These are phyloP conservation scores for Diaporthe velutina DNA, from an alignment of 2,329 filamentous ascomycete genomes.

Conservation along the genomic window DNA sequence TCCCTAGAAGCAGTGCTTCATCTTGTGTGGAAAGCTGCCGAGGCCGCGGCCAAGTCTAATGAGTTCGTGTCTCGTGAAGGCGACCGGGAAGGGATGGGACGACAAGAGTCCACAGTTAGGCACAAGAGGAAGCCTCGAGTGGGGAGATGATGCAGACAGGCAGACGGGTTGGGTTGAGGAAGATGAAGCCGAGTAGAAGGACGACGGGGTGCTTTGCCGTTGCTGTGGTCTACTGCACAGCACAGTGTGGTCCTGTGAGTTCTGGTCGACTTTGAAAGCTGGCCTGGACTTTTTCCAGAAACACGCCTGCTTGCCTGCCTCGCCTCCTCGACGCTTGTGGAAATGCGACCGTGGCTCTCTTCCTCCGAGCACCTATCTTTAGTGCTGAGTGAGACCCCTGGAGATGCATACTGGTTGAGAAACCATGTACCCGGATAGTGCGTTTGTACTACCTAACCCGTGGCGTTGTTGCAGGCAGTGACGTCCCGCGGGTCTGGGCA, in stretches of 20 bases:
- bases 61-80: conserved; percentile 32
- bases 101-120: background rate
- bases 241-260: conserved; percentile 1
- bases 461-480: conserved; percentile 23
- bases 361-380: conserved; percentile 24
- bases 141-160: conserved; percentile 23
- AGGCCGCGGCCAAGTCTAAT: conserved; percentile 36
- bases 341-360: conserved; percentile 22
- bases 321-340: background rate
- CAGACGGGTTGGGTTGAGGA: background rate
- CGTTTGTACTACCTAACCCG: conserved; percentile 10
- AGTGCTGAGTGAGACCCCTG: conserved; percentile 23
- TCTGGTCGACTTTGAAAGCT: conserved; percentile 30
- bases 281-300: conserved; percentile 36
- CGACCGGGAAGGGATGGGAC: conserved; percentile 17
- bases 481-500: background rate
- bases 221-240: conserved; percentile 3
- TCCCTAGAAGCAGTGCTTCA: conserved; percentile 38
- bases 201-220: background rate
- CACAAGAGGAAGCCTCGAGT: background rate
- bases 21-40: conserved; percentile 34
- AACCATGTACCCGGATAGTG: conserved; percentile 24
- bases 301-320: conserved; percentile 7
- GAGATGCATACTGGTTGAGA: conserved; percentile 18
- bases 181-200: conserved; percentile 3